Conservation (phyloP, 2,329 filamentous ascomycete species). For the Pestalotiopsis sp. region DNA sequence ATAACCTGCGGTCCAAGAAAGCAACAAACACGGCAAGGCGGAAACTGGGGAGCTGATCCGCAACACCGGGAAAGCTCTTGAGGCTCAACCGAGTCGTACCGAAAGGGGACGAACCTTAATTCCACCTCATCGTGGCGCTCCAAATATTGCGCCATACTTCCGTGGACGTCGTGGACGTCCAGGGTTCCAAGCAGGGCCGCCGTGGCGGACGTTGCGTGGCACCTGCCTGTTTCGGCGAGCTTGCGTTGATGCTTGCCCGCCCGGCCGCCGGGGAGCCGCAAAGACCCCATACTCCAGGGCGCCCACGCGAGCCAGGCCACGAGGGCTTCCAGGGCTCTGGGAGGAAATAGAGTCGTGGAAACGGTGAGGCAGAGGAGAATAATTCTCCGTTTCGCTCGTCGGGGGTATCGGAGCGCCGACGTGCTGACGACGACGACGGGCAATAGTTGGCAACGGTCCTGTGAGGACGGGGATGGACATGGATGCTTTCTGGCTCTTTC, state of each 20-base stretch:
- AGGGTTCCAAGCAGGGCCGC: neutral
- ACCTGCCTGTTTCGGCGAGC: constrained; percentile 9
- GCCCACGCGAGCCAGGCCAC: neutral
- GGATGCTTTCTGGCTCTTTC: neutral
- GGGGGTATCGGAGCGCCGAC: neutral
- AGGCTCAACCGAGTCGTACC: neutral
- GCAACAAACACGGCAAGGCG: neutral
- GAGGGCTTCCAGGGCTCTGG: neutral
- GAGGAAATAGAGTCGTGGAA: neutral
- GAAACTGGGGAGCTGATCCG: neutral
- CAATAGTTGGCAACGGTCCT: neutral
- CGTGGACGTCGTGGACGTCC: neutral
- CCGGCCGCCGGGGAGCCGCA: neutral
- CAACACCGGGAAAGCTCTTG: neutral
- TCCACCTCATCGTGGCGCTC: neutral
- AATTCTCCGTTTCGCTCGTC: neutral
- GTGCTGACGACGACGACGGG: neutral
- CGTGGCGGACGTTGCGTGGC: constrained; percentile 7
- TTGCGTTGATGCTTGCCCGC: neutral
- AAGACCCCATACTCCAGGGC: neutral
- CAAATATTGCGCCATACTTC: neutral
- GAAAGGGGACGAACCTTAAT: neutral
- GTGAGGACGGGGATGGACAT: neutral
- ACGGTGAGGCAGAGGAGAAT: neutral
- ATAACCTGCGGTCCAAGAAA: neutral